Conservation (phyloP, 257 asterid species). For the Solanum paucissectum region DNA sequence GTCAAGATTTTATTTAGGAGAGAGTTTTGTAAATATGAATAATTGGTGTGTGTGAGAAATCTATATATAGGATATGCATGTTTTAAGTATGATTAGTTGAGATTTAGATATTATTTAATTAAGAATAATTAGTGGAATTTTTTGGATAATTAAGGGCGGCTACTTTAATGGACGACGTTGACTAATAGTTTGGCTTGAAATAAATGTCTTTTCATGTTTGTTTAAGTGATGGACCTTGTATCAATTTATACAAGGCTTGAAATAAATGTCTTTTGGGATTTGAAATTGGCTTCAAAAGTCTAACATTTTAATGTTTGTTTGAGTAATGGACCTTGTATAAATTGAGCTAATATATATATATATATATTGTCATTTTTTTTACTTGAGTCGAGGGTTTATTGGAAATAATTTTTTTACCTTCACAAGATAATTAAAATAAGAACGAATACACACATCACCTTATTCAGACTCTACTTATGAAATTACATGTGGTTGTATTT, state of each 20-base stretch:
- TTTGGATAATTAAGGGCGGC: neutral
- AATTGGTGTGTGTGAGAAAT: neutral
- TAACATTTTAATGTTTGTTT: no score
- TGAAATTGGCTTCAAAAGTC: no score
- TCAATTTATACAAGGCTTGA: no score
- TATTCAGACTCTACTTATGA: neutral
- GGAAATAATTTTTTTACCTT: neutral
- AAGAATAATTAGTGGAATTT: neutral
- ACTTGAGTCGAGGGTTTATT: neutral
- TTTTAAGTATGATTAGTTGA: neutral
- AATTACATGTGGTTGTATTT: no score
- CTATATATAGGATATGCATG: neutral
- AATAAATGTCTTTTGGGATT: no score
- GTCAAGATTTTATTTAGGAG: neutral
- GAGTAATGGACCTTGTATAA: neutral
- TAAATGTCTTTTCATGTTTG: neutral
- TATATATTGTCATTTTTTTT: no score
- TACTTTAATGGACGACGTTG: neutral
- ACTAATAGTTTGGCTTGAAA: neutral
- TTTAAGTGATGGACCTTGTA: neutral
- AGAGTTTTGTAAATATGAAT: neutral
- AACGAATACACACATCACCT: no score
- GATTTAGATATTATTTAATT: neutral
- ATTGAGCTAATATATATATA: no score
- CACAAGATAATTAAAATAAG: no score